A percentile compares a stretch with the other conserved stretches of the same genome.
These are phyloP conservation scores for Sporothrix pseudoabietina DNA, from an alignment of 2,329 filamentous ascomycete species.

Conservation along the genomic window DNA sequence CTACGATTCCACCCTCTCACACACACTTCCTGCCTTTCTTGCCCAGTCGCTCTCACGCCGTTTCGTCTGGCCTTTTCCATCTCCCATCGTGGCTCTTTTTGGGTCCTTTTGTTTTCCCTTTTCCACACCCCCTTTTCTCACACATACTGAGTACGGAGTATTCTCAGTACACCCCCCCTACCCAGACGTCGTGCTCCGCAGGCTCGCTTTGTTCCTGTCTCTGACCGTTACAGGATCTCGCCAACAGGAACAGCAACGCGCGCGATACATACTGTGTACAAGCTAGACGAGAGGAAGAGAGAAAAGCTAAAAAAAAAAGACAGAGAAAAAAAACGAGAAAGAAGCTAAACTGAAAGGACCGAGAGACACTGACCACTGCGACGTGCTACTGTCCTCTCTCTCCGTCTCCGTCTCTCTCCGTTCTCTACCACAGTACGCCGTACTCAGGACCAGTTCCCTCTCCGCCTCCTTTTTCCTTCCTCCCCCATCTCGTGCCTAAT, in stretches of 20 bases:
- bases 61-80: constrained; percentile 2
- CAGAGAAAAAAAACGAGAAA: background rate
- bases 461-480: background rate
- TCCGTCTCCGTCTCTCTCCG: background rate
- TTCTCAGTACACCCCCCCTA: background rate
- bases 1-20: constrained; percentile 20
- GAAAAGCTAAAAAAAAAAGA: background rate
- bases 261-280: background rate
- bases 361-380: constrained; percentile 17
- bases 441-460: background rate
- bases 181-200: constrained; percentile 14
- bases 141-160: background rate
- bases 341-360: background rate
- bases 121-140: background rate
- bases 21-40: constrained; percentile 2
- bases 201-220: constrained; percentile 22
- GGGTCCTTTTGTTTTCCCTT: background rate
- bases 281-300: background rate
- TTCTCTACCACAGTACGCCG: background rate
- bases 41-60: background rate
- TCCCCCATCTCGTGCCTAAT: constrained; percentile 22
- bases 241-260: constrained; percentile 10
- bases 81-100: background rate
- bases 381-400: background rate
- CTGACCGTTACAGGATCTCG: constrained; percentile 10